Percentiles rank a stretch among this genome's conserved stretches.
Conservation (phyloP, 768 basidiomycete species). For the Stropharia rugosoannulata region DNA sequence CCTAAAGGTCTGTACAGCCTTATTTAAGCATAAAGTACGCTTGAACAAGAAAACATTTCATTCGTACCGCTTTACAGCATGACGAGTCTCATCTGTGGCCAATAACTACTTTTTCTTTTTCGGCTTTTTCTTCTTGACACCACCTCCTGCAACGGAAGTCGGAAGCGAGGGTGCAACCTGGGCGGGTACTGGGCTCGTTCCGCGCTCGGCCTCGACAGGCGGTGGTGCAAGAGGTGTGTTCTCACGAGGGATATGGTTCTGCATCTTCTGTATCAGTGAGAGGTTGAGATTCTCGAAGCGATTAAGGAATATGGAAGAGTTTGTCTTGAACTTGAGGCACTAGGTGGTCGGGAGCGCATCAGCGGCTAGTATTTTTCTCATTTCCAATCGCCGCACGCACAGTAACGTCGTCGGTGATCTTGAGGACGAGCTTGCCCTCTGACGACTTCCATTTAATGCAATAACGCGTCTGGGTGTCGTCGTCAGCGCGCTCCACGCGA, state of each 20-base stretch:
- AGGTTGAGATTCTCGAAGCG: conserved; percentile 93
- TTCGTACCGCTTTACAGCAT: neutral
- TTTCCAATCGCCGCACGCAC: conserved; percentile 42
- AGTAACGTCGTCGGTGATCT: conserved; percentile 88
- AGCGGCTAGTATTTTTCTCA: neutral
- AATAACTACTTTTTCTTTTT: conserved; percentile 70
- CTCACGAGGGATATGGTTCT: conserved; percentile 45
- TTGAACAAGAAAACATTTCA: no score
- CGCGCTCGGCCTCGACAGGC: conserved; percentile 20
- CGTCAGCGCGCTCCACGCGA: neutral
- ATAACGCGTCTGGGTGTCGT: conserved; percentile 69
- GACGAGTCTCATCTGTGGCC: neutral
- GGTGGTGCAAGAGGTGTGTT: conserved; percentile 14
- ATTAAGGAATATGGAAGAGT: conserved; percentile 93
- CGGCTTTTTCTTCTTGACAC: conserved; percentile 80
- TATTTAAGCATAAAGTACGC: no score
- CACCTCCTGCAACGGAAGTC: conserved; percentile 38
- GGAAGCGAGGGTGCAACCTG: conserved; percentile 26
- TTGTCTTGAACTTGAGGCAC: conserved; percentile 97
- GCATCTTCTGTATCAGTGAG: conserved; percentile 85
- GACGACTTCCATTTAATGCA: conserved; percentile 88
- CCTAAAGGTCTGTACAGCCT: no score
- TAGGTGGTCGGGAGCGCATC: conserved; percentile 27
- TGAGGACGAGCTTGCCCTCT: conserved; percentile 86
- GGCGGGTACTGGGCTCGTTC: conserved; percentile 25